phyloP scores from a whole-genome alignment of 2,329 filamentous ascomycete species.

The Sporothrix variecibatus region DNA sequence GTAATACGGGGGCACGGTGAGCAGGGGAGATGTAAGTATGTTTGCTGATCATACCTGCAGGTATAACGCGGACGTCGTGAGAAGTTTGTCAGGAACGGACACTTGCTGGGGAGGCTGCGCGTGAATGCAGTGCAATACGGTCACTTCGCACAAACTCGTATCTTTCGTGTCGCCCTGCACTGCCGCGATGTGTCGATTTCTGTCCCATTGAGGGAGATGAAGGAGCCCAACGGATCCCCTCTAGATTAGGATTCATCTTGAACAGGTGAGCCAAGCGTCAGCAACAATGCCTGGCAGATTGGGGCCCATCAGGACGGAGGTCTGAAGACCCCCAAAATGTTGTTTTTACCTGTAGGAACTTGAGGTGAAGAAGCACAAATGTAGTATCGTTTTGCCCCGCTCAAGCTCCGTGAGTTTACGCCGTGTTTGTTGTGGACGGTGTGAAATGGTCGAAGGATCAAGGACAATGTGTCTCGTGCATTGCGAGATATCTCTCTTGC shows the following conservation, averaged over 20 bases:
- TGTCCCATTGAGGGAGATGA: background rate
- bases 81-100: background rate
- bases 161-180: slow-evolving; percentile 10
- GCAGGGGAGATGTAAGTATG: background rate
- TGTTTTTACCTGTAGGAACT: background rate
- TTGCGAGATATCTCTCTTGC: background rate
- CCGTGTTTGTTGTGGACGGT: background rate
- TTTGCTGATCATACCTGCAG: too few relatives aligned
- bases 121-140: background rate
- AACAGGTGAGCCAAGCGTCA: background rate
- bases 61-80: background rate
- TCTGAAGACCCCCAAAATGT: background rate
- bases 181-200: slow-evolving; percentile 14
- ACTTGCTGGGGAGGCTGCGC: background rate
- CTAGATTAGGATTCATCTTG: background rate
- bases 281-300: background rate
- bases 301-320: background rate
- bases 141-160: slow-evolving; percentile 7
- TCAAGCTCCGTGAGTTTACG: background rate
- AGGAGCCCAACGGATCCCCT: background rate
- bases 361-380: background rate
- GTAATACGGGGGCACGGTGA: background rate
- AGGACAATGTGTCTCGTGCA: background rate
- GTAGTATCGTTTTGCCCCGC: background rate
- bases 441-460: background rate